phyloP scores from a whole-genome alignment of 148 eudicot genomes.

The Heliosperma pusillum region DNA sequence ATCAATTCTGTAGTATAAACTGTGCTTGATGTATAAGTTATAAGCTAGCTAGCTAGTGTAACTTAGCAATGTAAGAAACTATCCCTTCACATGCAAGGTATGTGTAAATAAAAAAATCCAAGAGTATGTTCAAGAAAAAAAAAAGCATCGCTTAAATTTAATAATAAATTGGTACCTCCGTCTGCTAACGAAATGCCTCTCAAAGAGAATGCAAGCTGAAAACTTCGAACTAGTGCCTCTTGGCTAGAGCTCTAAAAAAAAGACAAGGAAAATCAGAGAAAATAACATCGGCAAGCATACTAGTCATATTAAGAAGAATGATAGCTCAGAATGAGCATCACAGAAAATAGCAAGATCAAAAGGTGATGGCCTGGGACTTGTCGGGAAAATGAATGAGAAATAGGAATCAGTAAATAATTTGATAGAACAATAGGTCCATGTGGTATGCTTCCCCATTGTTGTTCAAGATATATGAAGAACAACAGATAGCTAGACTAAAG shows the following conservation, averaged over 20 bases:
- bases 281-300: neutral
- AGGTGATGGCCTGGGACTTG: neutral
- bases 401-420: neutral
- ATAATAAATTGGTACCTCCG: conserved; percentile 52
- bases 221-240: conserved; percentile 81
- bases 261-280: conserved; percentile 14
- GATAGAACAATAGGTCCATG: no score
- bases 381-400: neutral
- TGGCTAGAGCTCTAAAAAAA: conserved; percentile 66
- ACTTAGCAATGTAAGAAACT: neutral
- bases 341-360: neutral
- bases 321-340: neutral
- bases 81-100: neutral
- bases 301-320: neutral
- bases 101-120: neutral
- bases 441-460: no score
- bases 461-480: neutral
- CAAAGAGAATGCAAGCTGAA: conserved; percentile 93
- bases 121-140: neutral
- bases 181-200: conserved; percentile 63
- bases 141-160: neutral
- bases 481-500: neutral
- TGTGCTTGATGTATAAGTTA: neutral
- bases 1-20: neutral
- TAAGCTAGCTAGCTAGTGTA: neutral